Percentiles rank a stretch among this genome's conserved stretches.
These are phyloP conservation scores for Solanum hybrid DNA, from an alignment of 305 asterid species.

Conservation along the genomic window DNA sequence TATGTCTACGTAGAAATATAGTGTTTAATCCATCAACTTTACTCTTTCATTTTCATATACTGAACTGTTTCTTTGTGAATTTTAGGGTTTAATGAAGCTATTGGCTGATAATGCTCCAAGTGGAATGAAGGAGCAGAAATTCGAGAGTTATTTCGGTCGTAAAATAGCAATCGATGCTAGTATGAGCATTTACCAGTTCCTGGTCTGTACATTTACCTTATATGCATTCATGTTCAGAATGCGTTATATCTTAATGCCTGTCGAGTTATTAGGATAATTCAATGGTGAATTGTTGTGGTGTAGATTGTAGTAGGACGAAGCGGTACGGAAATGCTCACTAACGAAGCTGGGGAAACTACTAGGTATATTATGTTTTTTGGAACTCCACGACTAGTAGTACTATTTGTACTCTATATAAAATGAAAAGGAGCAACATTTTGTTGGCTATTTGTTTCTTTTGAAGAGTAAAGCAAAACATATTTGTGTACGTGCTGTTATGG, in stretches of 20 bases:
- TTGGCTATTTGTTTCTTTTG: background rate
- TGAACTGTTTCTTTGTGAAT: background rate
- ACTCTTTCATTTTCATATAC: background rate
- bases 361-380: slow-evolving; percentile 29
- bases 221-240: background rate
- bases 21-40: background rate
- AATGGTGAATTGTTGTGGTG: slow-evolving; percentile 24
- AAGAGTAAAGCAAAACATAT: background rate
- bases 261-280: background rate
- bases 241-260: background rate
- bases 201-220: slow-evolving; percentile 28
- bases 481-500: background rate
- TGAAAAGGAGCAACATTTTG: background rate
- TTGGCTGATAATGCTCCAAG: slow-evolving; percentile 89
- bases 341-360: slow-evolving; percentile 96
- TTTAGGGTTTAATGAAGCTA: slow-evolving; percentile 90
- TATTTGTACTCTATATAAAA: background rate
- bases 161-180: slow-evolving; percentile 96
- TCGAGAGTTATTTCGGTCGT: slow-evolving; percentile 89
- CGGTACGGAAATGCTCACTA: slow-evolving; percentile 89
- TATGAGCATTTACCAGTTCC: slow-evolving; percentile 98
- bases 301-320: slow-evolving; percentile 93
- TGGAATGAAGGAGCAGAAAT: slow-evolving; percentile 87
- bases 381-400: background rate
- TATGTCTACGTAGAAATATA: background rate